Evolutionary conservation across 1,139 yeast genomes (phyloP), one percentile per base, ranked within the genome.

Genomic region (Suhomyces bolitotheri): DNA sequence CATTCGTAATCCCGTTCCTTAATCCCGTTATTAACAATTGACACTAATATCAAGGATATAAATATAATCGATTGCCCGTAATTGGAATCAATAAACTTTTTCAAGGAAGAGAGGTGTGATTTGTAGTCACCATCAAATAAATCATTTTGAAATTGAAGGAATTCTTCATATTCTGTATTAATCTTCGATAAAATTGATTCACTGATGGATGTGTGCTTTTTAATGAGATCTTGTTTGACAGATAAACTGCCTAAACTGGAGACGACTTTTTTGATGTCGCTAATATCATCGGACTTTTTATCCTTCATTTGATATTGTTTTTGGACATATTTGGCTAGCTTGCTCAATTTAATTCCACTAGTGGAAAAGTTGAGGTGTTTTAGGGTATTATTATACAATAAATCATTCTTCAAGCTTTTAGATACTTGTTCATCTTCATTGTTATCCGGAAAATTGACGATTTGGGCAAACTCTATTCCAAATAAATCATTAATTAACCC

Each of bases 401-500:
- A 11, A 20, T 42, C 46, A 24, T 33, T 25, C n/a, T 30, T 27
- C 3, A 37, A 23, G 21, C 16, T 38, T 11, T 23, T 30, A 7
- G 31, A 25, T 28, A 33, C 17, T 19, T 22, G 19, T 15, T 27
- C 32, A 10, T 30, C 29, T 2, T 21, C 27, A 3, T 25, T 12
- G 5, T 45, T 50, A 12, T 50, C 53, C 6, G 51, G 63, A 7
- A 58, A 47, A 7, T 56, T 47, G 3, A 68, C 62, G 4, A 38
- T 31, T 24, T 34, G 38, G 5, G 33, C 15, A 20, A 38, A 38
- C 5, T 34, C 25, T 3, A 80, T 62, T 4, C 74, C 77, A 48
- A 80, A 71, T 16, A 80, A 58, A 52, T 89, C 96, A 54, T 87
- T 90, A 15, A 89, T 66, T 10, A 92, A 65, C 0, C 98, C 98